These are phyloP conservation scores for Peronosclerospora sorghi DNA, from an alignment of 352 stramenopile species.

Conservation along the genomic window DNA sequence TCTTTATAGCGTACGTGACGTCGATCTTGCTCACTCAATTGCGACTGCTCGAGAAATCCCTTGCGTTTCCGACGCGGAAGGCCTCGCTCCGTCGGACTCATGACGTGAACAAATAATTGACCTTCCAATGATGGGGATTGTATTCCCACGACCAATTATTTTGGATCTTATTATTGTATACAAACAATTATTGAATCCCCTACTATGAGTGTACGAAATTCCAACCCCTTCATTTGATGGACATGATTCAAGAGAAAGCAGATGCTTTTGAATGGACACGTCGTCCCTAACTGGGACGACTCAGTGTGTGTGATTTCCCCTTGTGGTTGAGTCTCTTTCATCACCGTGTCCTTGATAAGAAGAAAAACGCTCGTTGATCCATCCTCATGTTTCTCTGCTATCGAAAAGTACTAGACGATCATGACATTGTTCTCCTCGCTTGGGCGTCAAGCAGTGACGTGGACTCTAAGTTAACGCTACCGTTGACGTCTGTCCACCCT, in stretches of 20 bases:
- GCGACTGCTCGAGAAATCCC: slow-evolving; percentile 54
- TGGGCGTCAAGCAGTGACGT: neutral
- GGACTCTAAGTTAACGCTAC: slow-evolving; percentile 10
- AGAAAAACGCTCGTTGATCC: slow-evolving; percentile 3
- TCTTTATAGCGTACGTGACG: slow-evolving; percentile 65
- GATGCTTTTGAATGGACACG: slow-evolving; percentile 29
- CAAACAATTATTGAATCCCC: too few species aligned
- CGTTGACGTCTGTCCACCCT: slow-evolving; percentile 11
- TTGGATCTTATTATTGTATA: too few species aligned
- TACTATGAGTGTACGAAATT: too few species aligned
- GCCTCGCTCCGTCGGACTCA: neutral
- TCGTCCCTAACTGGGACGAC: too few species aligned
- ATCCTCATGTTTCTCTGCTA: too few species aligned
- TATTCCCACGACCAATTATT: too few species aligned
- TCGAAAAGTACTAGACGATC: too few species aligned
- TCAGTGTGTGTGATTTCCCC: neutral
- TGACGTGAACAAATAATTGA: too few species aligned
- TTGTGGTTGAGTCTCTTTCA: slow-evolving; percentile 12
- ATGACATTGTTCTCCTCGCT: too few species aligned
- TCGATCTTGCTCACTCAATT: slow-evolving; percentile 59
- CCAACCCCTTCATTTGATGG: too few species aligned
- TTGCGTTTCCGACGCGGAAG: slow-evolving; percentile 14
- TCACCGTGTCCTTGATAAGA: slow-evolving; percentile 13
- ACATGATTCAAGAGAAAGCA: slow-evolving; percentile 12
- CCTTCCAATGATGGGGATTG: too few species aligned